Evolutionary conservation across 2,329 filamentous ascomycete species (phyloP), one percentile per base, ranked within the genome.

Genomic region (Cryphonectria carpinicola): DNA sequence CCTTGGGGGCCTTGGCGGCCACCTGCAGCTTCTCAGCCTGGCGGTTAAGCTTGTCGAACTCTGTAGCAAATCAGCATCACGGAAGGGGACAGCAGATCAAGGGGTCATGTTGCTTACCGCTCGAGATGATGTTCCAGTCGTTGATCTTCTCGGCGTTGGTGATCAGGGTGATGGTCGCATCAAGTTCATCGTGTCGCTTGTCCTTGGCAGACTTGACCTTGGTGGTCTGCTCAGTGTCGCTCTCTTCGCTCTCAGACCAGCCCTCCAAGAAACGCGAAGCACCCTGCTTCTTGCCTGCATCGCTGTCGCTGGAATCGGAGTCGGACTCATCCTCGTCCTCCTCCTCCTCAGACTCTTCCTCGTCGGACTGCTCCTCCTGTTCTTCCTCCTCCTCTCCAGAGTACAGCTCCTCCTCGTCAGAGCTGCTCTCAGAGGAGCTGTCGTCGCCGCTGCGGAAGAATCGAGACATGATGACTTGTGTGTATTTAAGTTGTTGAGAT

Each of bases 121-220:
- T 88, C 73, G 94, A 93, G 76, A 98, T 97, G 74, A 95, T 91
- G 75, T 92, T 93, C 96, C 96, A 99, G 84, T 99, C 96, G 79
- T 93, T 94, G 79, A 98, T 99, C 87, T 97, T 98, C 83, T 96
- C 88, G 73, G 93, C 95, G 84, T 99, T 99, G 81, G 98, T 95
- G 79, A 99, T 98, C 79, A 92, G 84, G 81, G 92, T 92, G 78
- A 98, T 93, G 60, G 91, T 97, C 72, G 89, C 88, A 82, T 99
- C 95, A 72, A 99, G 87, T 83, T 98, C 97, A 79, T 98, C 95
- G 75, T 94, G 87, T 73, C 96, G 90, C 89, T 99, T 99, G 86
- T 98, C 94, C 84, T 98, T 98, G 78, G 95, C 95, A 82, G 94
- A 98, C 88, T 97, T 98, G 79, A 98, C 93, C 77, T 96, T 90